Evolutionary conservation across 129 eudicot species (phyloP).

Genomic region (Pittosporum tobira): DNA sequence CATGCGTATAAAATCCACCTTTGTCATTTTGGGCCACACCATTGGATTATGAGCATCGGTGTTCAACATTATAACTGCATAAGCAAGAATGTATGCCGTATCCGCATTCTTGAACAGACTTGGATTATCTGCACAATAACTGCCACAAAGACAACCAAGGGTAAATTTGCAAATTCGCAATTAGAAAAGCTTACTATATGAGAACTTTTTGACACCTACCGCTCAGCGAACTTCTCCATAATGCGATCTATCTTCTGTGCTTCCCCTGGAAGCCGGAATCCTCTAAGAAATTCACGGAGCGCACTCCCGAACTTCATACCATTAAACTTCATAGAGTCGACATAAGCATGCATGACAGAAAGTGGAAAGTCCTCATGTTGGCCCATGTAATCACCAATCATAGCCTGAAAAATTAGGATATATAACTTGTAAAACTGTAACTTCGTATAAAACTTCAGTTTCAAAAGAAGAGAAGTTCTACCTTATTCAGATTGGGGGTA

Average conservation of each 20-base stretch:
- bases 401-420: constrained; percentile 46
- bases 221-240: constrained; percentile 98
- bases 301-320: constrained; percentile 83
- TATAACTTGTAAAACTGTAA: constrained; percentile 1
- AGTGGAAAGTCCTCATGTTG: constrained; percentile 98
- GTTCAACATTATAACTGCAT: constrained; percentile 96
- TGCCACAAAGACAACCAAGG: constrained; percentile 30
- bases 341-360: constrained; percentile 98
- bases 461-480: constrained; percentile 8
- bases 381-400: constrained; percentile 97
- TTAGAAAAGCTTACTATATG: background rate
- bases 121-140: constrained; percentile 97
- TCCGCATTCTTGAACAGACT: constrained; percentile 94
- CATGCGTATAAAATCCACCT: constrained; percentile 78
- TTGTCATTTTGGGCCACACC: constrained; percentile 94
- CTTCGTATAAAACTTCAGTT: constrained; percentile 5
- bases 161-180: background rate
- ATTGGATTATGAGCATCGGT: constrained; percentile 98
- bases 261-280: constrained; percentile 98
- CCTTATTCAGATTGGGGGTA: constrained; percentile 85
- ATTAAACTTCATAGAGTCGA: constrained; percentile 81
- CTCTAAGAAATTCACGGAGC: constrained; percentile 85
- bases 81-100: constrained; percentile 93
- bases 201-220: constrained; percentile 31
- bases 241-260: constrained; percentile 97